Conservation (phyloP, 192 early-diverging fungal species). For the Coemansia guatemalensis region DNA sequence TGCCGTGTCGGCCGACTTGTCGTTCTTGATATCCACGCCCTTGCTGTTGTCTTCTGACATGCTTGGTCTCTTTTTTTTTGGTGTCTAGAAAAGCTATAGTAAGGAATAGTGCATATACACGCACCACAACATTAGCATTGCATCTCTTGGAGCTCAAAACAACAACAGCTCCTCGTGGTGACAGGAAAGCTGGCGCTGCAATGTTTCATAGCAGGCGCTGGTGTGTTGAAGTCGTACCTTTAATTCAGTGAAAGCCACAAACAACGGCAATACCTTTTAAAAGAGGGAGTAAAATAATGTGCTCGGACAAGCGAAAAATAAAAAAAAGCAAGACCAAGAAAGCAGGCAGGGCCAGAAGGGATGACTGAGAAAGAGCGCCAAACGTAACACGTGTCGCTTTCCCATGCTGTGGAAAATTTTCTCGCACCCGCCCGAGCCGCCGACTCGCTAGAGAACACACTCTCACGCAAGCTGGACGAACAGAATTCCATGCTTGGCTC, state of each 20-base stretch:
- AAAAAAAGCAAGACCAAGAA: neutral
- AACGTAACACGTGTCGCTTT: neutral
- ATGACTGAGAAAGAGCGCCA: neutral
- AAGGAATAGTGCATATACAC: neutral
- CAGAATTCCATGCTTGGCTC: neutral
- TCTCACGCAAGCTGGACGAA: neutral
- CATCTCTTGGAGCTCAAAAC: neutral
- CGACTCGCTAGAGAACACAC: neutral
- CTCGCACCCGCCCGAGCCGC: neutral
- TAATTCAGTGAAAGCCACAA: neutral
- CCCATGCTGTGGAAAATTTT: neutral
- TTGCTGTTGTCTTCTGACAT: constrained; percentile 35
- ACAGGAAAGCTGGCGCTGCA: neutral
- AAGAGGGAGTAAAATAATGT: neutral
- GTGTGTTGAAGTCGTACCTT: neutral
- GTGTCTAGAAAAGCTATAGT: neutral
- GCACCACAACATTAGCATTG: neutral
- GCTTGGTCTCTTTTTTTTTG: constrained; percentile 4
- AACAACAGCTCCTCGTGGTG: neutral
- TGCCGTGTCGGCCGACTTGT: constrained; percentile 54
- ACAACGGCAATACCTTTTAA: neutral
- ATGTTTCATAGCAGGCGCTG: neutral
- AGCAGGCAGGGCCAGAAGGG: neutral
- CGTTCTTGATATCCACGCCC: constrained; percentile 62
- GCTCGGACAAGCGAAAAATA: neutral